Base-by-base conservation (phyloP, 345 rosid genomes). In the Schrenkiella parvula region DNA sequence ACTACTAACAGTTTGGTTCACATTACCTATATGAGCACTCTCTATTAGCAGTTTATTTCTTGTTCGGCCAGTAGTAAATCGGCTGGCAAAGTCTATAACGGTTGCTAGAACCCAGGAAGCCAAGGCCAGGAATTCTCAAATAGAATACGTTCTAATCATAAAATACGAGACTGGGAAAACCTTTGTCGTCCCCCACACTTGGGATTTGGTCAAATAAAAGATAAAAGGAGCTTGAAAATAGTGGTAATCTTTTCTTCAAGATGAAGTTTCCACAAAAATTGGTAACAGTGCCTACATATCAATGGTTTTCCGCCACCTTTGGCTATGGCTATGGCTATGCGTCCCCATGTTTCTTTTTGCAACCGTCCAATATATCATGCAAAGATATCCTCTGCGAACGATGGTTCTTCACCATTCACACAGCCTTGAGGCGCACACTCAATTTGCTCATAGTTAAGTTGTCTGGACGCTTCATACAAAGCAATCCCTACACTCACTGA, bases 401-500 rank as follows among this genome's bases (percentile, higher is more conserved):
- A 70, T 22, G 80, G 54, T 60, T 74, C 81, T 39, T 86, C 82
- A 17, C 70, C 19, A 8, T 76, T 31, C 18, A 35, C 64, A 67
- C 47, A 32, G 43, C 68, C 62, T 82, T 79, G 74, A 0, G 85
- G 55, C 5, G 84, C 75, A 69, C 56, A 46, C 67, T 78, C 77
- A 21, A 93, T 77, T 71, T 85, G 97, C 80, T 89, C 89, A 25
- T 91, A 93, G 73, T 87, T 82, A 25, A 91, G 82, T 79, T 93
- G 97, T 63, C 95, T 85, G 53, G 93, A 82, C 56, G 97, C 97
- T 84, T 93, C 98, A 62, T 93, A 91, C 79, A 91, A 41, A 21
- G 98, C 95, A 72, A 91, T 83, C 29, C 97, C 97, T 62, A 85
- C 96, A 65, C 96, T 93, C 51, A 93, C 98, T 2, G 96, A 89